Percentiles rank a stretch among this genome's conserved stretches.
phyloP scores from a whole-genome alignment of 192 early-diverging fungal genomes.

The Linnemannia elongata region DNA sequence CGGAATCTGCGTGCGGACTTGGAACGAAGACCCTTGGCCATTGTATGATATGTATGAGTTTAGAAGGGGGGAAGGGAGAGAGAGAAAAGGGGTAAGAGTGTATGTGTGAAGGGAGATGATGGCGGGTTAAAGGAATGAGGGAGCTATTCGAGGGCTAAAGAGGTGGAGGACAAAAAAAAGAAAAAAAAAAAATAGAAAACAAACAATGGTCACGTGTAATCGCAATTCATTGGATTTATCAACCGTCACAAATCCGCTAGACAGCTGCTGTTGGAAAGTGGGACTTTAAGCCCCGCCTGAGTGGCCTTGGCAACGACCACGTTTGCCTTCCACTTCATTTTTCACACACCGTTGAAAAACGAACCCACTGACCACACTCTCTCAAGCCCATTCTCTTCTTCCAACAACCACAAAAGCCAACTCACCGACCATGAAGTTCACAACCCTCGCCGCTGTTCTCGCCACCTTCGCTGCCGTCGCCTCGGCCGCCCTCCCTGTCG shows the following conservation, averaged over 20 bases:
- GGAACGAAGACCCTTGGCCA: constrained; percentile 63
- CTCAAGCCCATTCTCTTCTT: neutral
- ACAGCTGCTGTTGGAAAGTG: too few species aligned
- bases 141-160: neutral
- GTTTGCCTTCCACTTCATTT: neutral
- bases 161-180: constrained; percentile 1
- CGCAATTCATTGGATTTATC: neutral
- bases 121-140: neutral
- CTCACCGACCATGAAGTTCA: constrained; percentile 31
- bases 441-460: constrained; percentile 22
- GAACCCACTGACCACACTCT: constrained; percentile 8
- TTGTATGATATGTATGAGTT: constrained; percentile 27
- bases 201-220: neutral
- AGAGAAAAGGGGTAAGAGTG: neutral
- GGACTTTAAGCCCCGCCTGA: neutral
- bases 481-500: constrained; percentile 38
- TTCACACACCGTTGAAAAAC: constrained; percentile 9
- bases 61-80: neutral
- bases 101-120: neutral
- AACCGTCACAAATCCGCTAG: neutral
- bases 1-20: constrained; percentile 66
- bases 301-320: neutral
- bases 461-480: constrained; percentile 14
- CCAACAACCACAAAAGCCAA: neutral
- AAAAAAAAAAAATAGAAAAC: constrained; percentile 29